A percentile compares a stretch with the other conserved stretches of the same genome.
Conservation (phyloP, 352 stramenopile species). For the Elongisporangium anandrum region DNA sequence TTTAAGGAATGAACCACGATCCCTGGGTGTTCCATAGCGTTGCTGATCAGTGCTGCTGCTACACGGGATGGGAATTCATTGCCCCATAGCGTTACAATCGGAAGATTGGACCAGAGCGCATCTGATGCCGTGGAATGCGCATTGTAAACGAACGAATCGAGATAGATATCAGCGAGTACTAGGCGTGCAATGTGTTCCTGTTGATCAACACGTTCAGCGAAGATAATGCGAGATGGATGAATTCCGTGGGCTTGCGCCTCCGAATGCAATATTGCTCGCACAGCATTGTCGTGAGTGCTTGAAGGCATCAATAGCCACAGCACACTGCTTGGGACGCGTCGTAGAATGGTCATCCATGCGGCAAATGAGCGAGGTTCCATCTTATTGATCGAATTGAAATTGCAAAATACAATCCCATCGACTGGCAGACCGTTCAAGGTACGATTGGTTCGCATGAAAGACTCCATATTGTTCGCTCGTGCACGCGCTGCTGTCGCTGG, state of each 20-base stretch:
- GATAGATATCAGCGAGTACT: slow-evolving; percentile 84
- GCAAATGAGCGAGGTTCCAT: slow-evolving; percentile 88
- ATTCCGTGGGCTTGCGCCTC: slow-evolving; percentile 73
- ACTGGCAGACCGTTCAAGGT: slow-evolving; percentile 20
- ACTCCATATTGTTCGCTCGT: too few relatives aligned
- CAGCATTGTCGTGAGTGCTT: slow-evolving; percentile 10
- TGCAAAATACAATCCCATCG: slow-evolving; percentile 70
- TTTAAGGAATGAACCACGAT: slow-evolving; percentile 50
- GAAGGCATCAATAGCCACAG: slow-evolving; percentile 80
- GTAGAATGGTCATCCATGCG: slow-evolving; percentile 87
- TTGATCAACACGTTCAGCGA: slow-evolving; percentile 60
- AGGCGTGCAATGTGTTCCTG: slow-evolving; percentile 78
- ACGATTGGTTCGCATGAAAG: slow-evolving; percentile 7
- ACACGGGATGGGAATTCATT: slow-evolving; percentile 72
- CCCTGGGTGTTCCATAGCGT: slow-evolving; percentile 21
- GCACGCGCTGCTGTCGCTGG: slow-evolving; percentile 23
- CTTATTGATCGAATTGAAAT: slow-evolving; percentile 95
- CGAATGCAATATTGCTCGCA: slow-evolving; percentile 34
- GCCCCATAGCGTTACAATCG: slow-evolving; percentile 86
- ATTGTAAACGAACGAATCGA: slow-evolving; percentile 95
- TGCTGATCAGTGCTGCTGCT: slow-evolving; percentile 49
- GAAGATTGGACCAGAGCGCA: slow-evolving; percentile 84
- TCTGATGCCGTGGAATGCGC: slow-evolving; percentile 94
- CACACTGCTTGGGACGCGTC: slow-evolving; percentile 73
- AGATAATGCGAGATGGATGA: slow-evolving; percentile 54